Percentiles rank a stretch among this genome's conserved stretches.
phyloP scores from a whole-genome alignment of 495 filamentous ascomycete species.

The Chaetomium fimeti region DNA sequence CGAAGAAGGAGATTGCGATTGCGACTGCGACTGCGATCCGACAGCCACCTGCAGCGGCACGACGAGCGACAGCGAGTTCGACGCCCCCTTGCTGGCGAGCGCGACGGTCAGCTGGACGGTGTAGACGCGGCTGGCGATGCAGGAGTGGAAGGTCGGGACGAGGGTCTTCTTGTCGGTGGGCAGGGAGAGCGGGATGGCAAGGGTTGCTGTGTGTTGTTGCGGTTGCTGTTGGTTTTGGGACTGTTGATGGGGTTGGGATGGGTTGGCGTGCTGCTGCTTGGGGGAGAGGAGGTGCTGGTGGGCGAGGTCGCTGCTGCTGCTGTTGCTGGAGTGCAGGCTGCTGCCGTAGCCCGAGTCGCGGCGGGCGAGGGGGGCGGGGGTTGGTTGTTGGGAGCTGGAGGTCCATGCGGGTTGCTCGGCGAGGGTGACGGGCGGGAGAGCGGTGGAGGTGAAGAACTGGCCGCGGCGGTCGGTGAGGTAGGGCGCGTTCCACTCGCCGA shows the following conservation, averaged over 20 bases:
- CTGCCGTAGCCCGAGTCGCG: conserved; percentile 59
- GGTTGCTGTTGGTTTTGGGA: not conserved
- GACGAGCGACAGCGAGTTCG: conserved; percentile 60
- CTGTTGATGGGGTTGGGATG: not conserved
- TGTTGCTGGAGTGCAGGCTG: conserved; percentile 11
- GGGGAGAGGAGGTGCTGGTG: too few relatives aligned
- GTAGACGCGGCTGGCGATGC: conserved; percentile 79
- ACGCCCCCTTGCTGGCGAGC: conserved; percentile 51
- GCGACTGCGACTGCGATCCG: conserved; percentile 28
- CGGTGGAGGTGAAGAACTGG: conserved; percentile 61
- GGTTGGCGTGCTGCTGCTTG: too few relatives aligned
- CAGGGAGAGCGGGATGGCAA: conserved; percentile 73
- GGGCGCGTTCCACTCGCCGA: conserved; percentile 46
- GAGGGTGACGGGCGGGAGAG: conserved; percentile 65
- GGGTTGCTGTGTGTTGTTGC: conserved; percentile 55
- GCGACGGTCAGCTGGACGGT: conserved; percentile 65
- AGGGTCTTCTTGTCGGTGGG: conserved; percentile 66
- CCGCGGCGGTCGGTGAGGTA: conserved; percentile 55
- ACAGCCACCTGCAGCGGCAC: conserved; percentile 75
- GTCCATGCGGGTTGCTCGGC: conserved; percentile 65
- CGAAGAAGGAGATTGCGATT: too few relatives aligned
- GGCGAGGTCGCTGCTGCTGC: not conserved
- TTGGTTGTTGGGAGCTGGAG: conserved; percentile 42
- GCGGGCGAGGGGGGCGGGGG: conserved; percentile 35
- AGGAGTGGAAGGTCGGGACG: conserved; percentile 86